Conservation (phyloP, 2,329 filamentous ascomycete genomes). For the Alternaria dauci region DNA sequence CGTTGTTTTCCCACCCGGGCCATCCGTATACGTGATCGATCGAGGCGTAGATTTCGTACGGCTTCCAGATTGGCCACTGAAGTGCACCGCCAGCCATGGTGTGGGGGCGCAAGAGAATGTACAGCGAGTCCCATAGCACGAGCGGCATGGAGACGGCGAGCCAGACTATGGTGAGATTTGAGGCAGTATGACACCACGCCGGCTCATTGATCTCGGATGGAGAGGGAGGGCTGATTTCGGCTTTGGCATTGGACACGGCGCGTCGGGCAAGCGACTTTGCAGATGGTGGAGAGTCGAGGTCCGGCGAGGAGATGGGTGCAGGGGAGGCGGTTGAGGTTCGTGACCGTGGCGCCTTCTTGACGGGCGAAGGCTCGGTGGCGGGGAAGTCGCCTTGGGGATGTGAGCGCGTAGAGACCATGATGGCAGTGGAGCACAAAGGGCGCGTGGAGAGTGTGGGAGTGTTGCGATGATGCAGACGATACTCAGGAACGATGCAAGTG, state of each 20-base stretch:
- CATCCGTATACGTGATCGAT: constrained; percentile 85
- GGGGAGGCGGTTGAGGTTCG: constrained; percentile 48
- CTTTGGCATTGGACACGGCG: constrained; percentile 32
- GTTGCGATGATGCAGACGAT: constrained; percentile 16
- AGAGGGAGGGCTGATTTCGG: constrained; percentile 25
- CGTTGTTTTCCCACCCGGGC: constrained; percentile 69
- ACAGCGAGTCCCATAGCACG: constrained; percentile 81
- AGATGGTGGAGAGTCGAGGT: constrained; percentile 28
- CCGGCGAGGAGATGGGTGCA: constrained; percentile 30
- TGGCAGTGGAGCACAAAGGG: background rate
- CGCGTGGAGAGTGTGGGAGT: background rate
- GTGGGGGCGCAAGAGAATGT: constrained; percentile 80
- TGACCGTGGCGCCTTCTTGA: constrained; percentile 46
- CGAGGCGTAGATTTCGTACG: constrained; percentile 81
- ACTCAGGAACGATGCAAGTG: constrained; percentile 7
- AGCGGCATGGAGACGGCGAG: constrained; percentile 77
- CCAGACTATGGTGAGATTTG: constrained; percentile 72
- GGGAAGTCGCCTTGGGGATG: constrained; percentile 50
- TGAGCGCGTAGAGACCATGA: constrained; percentile 53
- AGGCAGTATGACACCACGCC: constrained; percentile 67
- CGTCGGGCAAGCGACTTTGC: constrained; percentile 33
- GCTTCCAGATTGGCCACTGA: constrained; percentile 76
- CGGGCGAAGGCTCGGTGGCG: constrained; percentile 46
- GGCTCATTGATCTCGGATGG: constrained; percentile 31
- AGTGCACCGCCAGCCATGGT: constrained; percentile 80